A percentile compares a stretch with the other conserved stretches of the same genome.
Conservation (phyloP, 257 asterid species). For the Salvia splendens region DNA sequence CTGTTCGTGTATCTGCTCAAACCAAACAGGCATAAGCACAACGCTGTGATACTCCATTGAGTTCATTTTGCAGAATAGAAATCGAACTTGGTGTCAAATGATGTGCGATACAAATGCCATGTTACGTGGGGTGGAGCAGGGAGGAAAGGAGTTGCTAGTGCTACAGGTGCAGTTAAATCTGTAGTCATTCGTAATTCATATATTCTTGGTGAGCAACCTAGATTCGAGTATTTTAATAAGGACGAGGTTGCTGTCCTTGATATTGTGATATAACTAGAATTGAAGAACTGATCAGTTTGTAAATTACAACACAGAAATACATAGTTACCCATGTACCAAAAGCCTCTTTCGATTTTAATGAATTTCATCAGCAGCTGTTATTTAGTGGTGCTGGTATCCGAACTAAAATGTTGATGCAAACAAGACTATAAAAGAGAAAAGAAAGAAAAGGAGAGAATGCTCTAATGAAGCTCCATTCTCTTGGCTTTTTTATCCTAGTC, state of each 20-base stretch:
- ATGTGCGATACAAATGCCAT: conserved; percentile 1
- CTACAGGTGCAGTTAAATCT: conserved; percentile 1
- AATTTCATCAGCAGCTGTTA: neutral
- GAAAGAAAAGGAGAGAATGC: neutral
- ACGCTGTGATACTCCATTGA: conserved; percentile 40
- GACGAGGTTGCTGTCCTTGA: conserved; percentile 14
- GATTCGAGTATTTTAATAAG: conserved; percentile 19
- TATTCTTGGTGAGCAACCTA: conserved; percentile 4
- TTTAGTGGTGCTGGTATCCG: neutral
- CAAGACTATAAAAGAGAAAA: neutral
- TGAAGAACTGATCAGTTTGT: conserved; percentile 34
- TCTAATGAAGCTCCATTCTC: neutral
- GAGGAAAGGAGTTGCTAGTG: conserved; percentile 1
- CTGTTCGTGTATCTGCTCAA: conserved; percentile 89
- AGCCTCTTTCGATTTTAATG: neutral
- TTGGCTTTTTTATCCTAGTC: neutral
- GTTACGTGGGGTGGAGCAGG: neutral
- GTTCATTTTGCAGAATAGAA: conserved; percentile 21
- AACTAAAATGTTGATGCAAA: neutral
- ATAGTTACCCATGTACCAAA: conserved; percentile 18
- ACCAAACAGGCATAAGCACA: conserved; percentile 59
- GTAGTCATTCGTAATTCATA: conserved; percentile 17
- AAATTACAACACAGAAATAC: conserved; percentile 29
- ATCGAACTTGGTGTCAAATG: conserved; percentile 7
- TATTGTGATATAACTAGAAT: conserved; percentile 19